phyloP scores from a whole-genome alignment of 352 stramenopile genomes.

The Globisporangium takayamanum region DNA sequence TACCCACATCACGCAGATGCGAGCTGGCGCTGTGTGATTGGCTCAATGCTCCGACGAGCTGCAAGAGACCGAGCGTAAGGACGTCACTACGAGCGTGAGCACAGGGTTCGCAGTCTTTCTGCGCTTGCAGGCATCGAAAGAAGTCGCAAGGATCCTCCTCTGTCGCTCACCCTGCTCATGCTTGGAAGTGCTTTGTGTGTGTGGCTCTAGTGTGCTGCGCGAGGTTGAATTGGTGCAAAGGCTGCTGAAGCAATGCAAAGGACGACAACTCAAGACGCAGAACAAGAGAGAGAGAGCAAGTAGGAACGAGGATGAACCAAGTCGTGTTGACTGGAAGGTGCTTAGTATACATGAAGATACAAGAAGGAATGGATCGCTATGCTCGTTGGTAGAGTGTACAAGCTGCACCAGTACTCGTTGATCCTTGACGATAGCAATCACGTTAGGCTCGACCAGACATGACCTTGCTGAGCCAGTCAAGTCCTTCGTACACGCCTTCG shows the following conservation, averaged over 20 bases:
- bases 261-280: background rate
- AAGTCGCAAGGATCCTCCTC: too few species aligned
- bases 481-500: slow-evolving; percentile 35
- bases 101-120: background rate
- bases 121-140: too few species aligned
- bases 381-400: background rate
- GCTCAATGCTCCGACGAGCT: background rate
- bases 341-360: background rate
- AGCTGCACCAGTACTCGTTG: background rate
- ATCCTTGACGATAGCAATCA: background rate
- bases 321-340: background rate
- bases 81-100: background rate
- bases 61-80: background rate
- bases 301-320: background rate
- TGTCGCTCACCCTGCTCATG: too few species aligned
- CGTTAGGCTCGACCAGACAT: slow-evolving; percentile 10
- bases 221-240: too few species aligned
- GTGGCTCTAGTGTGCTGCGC: too few species aligned
- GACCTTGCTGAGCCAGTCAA: slow-evolving; percentile 33
- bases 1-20: background rate
- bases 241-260: too few species aligned
- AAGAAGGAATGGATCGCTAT: background rate
- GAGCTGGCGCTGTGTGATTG: background rate
- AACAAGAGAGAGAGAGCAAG: background rate
- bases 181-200: too few species aligned